Percentiles rank a stretch among this genome's conserved stretches.
phyloP scores from a whole-genome alignment of 371 early-diverging fungal genomes.

The Zancudomyces culisetae region DNA sequence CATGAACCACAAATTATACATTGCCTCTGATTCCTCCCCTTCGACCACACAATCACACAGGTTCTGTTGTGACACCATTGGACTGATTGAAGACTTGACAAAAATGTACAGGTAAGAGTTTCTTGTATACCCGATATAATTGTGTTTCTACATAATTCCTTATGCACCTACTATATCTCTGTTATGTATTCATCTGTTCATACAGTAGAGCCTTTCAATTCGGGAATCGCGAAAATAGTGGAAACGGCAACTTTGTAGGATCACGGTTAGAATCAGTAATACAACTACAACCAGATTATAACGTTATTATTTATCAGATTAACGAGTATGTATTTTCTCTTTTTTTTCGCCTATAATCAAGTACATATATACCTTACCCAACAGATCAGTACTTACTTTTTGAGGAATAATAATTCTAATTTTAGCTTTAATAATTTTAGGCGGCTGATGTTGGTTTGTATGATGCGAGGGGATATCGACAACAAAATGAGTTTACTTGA shows the following conservation, averaged over 20 bases:
- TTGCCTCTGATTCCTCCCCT: conserved; percentile 87
- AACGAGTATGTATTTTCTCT: conserved; percentile 3
- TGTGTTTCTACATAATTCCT: neutral
- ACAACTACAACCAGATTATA: conserved; percentile 5
- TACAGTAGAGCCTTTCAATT: neutral
- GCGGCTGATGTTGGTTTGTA: conserved; percentile 15
- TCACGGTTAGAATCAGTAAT: conserved; percentile 8
- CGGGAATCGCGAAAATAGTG: neutral
- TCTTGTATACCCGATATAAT: neutral
- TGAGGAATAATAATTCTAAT: neutral
- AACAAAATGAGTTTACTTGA: conserved; percentile 18
- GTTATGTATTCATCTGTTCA: neutral
- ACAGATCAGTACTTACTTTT: neutral
- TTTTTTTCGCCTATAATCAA: neutral
- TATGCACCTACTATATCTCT: neutral
- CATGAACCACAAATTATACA: conserved; percentile 67
- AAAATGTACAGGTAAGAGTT: conserved; percentile 33
- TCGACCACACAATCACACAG: conserved; percentile 83
- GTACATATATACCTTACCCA: neutral
- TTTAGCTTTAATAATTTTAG: too few relatives aligned
- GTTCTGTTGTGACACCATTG: conserved; percentile 88
- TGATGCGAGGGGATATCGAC: conserved; percentile 7
- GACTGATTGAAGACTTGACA: conserved; percentile 71
- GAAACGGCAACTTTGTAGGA: neutral
- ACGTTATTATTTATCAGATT: conserved; percentile 16